Evolutionary conservation across 2,329 filamentous ascomycete genomes (phyloP).

Genomic region (Talaromyces amestolkiae): DNA sequence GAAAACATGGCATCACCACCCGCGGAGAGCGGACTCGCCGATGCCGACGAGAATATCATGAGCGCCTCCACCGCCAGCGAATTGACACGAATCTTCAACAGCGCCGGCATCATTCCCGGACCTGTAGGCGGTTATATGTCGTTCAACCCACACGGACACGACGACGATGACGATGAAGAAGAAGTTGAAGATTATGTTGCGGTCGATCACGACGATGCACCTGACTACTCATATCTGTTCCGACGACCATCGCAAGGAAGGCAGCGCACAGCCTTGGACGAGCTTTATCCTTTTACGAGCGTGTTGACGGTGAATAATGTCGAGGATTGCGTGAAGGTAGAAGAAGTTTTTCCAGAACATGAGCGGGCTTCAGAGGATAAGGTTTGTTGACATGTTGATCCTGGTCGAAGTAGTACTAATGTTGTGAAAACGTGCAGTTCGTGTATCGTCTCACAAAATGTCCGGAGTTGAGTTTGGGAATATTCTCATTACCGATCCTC

Average conservation of each 20-base stretch:
- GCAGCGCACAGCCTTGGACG: slow-evolving; percentile 47
- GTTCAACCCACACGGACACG: slow-evolving; percentile 27
- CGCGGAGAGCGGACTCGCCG: slow-evolving; percentile 13
- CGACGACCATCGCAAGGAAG: slow-evolving; percentile 37
- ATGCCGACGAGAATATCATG: slow-evolving; percentile 14
- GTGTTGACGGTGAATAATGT: slow-evolving; percentile 60
- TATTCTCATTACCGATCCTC: slow-evolving; percentile 65
- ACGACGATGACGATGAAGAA: slow-evolving; percentile 25
- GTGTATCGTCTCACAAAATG: slow-evolving; percentile 70
- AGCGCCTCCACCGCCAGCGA: slow-evolving; percentile 18
- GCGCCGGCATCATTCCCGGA: slow-evolving; percentile 16
- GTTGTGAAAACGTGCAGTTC: slow-evolving; percentile 12
- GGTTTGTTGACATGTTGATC: slow-evolving; percentile 41
- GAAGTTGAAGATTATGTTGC: slow-evolving; percentile 41
- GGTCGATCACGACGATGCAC: slow-evolving; percentile 42
- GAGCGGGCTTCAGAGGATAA: slow-evolving; percentile 61
- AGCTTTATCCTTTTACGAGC: slow-evolving; percentile 70
- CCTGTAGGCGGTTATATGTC: slow-evolving; percentile 17
- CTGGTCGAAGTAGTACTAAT: neutral
- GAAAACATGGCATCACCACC: slow-evolving; percentile 18
- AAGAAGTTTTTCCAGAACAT: slow-evolving; percentile 58
- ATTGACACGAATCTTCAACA: slow-evolving; percentile 20
- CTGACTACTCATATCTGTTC: slow-evolving; percentile 43
- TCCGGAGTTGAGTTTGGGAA: slow-evolving; percentile 72
- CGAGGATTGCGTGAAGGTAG: slow-evolving; percentile 56